A percentile compares a stretch with the other conserved stretches of the same genome.
Conservation (phyloP, 768 basidiomycete species). For the Hebeloma cylindrosporum region DNA sequence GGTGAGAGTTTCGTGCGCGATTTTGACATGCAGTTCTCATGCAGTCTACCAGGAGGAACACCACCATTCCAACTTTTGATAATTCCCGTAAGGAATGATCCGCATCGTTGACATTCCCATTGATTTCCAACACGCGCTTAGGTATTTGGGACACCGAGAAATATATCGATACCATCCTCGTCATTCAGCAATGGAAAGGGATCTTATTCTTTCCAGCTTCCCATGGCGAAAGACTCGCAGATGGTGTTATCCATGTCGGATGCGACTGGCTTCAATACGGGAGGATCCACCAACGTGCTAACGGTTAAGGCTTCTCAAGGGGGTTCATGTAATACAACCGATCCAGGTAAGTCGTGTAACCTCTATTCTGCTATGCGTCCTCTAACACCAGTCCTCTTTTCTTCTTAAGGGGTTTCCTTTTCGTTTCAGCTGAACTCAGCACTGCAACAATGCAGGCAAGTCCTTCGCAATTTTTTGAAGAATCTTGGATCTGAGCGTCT, state of each 20-base stretch:
- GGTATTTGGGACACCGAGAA: slow-evolving; percentile 55
- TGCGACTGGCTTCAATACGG: slow-evolving; percentile 64
- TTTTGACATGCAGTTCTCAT: slow-evolving; percentile 5
- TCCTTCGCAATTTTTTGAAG: slow-evolving; percentile 9
- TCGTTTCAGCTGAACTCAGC: slow-evolving; percentile 49
- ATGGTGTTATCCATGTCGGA: slow-evolving; percentile 72
- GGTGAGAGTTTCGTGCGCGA: slow-evolving; percentile 40
- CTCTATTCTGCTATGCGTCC: background rate
- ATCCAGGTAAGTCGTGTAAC: slow-evolving; percentile 33
- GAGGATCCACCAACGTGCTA: slow-evolving; percentile 54
- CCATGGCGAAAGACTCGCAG: slow-evolving; percentile 36
- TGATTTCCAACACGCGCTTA: slow-evolving; percentile 22
- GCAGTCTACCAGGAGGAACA: slow-evolving; percentile 47
- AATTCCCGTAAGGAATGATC: slow-evolving; percentile 38
- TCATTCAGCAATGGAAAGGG: slow-evolving; percentile 56
- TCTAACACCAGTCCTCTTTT: background rate
- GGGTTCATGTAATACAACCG: slow-evolving; percentile 51
- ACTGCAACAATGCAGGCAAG: slow-evolving; percentile 63
- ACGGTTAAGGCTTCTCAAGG: slow-evolving; percentile 48
- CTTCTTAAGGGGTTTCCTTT: slow-evolving; percentile 39
- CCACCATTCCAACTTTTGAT: slow-evolving; percentile 54
- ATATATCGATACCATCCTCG: slow-evolving; percentile 53
- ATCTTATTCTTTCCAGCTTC: slow-evolving; percentile 48
- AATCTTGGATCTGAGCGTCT: slow-evolving; percentile 2
- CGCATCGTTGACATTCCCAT: slow-evolving; percentile 27